Base-by-base conservation (phyloP, 2,329 filamentous ascomycete genomes). In the Tolypocladium inflatum region DNA sequence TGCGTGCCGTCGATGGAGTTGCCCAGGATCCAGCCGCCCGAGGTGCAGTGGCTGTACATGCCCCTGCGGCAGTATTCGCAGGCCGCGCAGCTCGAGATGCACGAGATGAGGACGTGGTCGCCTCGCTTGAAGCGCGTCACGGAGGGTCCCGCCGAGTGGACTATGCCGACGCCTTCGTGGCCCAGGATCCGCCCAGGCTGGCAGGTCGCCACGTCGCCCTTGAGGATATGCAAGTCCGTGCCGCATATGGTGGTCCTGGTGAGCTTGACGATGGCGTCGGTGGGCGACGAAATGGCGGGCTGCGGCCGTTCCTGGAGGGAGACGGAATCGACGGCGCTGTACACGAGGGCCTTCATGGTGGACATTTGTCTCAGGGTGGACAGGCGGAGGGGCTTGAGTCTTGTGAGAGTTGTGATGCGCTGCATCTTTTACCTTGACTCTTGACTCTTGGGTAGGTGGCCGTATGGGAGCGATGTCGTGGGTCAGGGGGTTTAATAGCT, bases 21-120 rank as follows among this genome's bases (percentile, higher is more conserved):
- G 23, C 81, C 81, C 2, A 84, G 69, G 6, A 76, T 72, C 81
- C 81, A 84, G 4, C 81, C 80, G 33, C 79, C 80, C 15, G 74
- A 77, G 9, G 71, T 71, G 66, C 81, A 84, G 61, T 81, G 79
- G 35, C 78, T 78, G 59, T 73, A 71, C 76, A 83, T 80, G 26
- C 76, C 77, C 53, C 68, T 69, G 7, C 75, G 74, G 62, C 81
- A 84, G 65, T 76, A 80, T 23, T 71, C 68, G 65, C 82, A 85
- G 1, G 70, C 73, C 0, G 74, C 76, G 64, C 81, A 84, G 56
- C 74, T 74, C 1, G 73, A 77, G 60, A 83, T 80, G 63, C 75
- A 78, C 11, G 75, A 75, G 60, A 81, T 77, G 8, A 85, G 67
- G 0, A 84, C 81, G 15, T 67, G 69, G 61, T 84, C 78, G 23